Percentiles rank a stretch among this genome's conserved stretches.
phyloP scores from a whole-genome alignment of 2,329 filamentous ascomycete species.

The Aureobasidium vineae region DNA sequence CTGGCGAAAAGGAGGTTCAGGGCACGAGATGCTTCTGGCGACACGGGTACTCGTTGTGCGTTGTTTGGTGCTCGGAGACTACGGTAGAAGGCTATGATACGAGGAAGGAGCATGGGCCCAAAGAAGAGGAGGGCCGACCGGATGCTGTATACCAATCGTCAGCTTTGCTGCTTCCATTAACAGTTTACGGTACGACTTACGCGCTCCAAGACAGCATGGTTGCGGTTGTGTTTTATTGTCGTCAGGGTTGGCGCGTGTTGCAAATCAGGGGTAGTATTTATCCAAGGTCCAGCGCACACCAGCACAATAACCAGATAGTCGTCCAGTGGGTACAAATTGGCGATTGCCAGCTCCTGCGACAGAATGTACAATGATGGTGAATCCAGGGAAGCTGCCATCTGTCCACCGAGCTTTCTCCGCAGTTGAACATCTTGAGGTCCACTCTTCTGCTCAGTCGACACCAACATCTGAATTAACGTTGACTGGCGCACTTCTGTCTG shows the following conservation, averaged over 20 bases:
- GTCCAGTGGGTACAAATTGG: neutral
- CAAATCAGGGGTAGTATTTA: too few relatives aligned
- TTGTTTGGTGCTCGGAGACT: constrained; percentile 47
- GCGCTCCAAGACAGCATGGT: constrained; percentile 25
- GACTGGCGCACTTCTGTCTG: too few relatives aligned
- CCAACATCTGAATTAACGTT: too few relatives aligned
- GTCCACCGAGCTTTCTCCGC: constrained; percentile 13
- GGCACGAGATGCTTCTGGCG: constrained; percentile 55
- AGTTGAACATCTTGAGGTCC: neutral
- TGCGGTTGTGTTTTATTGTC: neutral
- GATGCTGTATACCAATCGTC: neutral
- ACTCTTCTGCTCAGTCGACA: neutral
- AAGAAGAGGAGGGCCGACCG: constrained; percentile 54
- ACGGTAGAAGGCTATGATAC: constrained; percentile 64
- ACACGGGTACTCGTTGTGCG: constrained; percentile 54
- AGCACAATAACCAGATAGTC: too few relatives aligned
- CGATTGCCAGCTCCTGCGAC: neutral
- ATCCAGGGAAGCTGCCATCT: neutral
- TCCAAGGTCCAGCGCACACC: neutral
- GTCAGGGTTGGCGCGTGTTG: neutral
- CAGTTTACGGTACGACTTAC: constrained; percentile 1
- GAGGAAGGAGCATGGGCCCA: constrained; percentile 69
- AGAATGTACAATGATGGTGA: constrained; percentile 20
- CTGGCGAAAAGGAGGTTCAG: constrained; percentile 60
- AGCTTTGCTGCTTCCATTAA: neutral